Conservation (phyloP, 1,284 basidiomycete genomes). For the Pseudomicrostroma phylloplanum region DNA sequence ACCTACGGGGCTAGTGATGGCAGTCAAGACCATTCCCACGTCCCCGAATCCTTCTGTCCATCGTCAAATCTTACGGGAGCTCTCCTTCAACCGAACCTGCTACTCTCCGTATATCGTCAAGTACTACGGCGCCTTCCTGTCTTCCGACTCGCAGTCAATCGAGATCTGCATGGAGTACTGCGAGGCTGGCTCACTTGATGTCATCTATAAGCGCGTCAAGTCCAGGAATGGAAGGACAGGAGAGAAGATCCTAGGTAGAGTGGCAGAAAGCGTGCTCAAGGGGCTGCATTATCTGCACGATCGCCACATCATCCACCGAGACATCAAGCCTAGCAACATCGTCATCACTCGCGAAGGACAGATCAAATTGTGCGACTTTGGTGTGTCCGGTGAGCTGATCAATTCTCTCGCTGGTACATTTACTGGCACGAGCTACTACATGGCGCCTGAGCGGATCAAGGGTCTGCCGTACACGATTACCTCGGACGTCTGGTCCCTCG, state of each 20-base stretch:
- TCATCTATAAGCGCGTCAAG: conserved; percentile 76
- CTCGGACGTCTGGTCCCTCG: conserved; percentile 97
- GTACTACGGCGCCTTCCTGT: conserved; percentile 92
- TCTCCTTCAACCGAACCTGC: conserved; percentile 79
- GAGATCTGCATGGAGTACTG: conserved; percentile 93
- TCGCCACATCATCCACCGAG: conserved; percentile 86
- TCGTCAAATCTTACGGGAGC: conserved; percentile 85
- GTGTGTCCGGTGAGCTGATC: conserved; percentile 89
- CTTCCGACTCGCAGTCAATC: conserved; percentile 82
- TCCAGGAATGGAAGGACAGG: conserved; percentile 70
- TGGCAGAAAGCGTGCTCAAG: conserved; percentile 84
- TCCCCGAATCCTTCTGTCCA: conserved; percentile 77
- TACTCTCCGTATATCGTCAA: conserved; percentile 80
- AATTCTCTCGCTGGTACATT: conserved; percentile 88
- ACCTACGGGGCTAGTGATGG: conserved; percentile 72
- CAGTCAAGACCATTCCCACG: conserved; percentile 91
- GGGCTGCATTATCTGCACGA: conserved; percentile 88
- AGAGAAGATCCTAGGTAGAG: conserved; percentile 83
- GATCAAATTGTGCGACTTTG: conserved; percentile 91
- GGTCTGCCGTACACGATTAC: conserved; percentile 84
- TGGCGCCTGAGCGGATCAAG: conserved; percentile 58
- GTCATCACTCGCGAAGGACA: conserved; percentile 77
- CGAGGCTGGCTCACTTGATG: conserved; percentile 77
- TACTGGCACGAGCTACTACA: conserved; percentile 93
- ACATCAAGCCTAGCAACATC: conserved; percentile 96